Evolutionary conservation across 495 filamentous ascomycete species (phyloP), one percentile per base, ranked within the genome.

Genomic region (Tuber calosporum): DNA sequence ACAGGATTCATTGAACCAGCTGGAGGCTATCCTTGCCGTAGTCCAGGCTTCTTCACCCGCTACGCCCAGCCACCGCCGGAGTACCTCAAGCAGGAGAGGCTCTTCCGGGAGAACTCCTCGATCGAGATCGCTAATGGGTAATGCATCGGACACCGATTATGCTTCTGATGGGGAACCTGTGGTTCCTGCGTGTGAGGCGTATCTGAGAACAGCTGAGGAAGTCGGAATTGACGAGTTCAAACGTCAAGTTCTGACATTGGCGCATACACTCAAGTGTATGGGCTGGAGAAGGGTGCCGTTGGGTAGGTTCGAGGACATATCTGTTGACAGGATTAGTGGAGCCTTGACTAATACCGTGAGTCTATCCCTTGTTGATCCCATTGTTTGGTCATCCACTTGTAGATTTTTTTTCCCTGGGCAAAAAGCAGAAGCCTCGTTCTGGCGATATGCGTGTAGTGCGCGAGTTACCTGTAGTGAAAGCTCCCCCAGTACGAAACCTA

Each of bases 291-390:
- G 88, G 72, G 87, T 99, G 2, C 85, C 92, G 8, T 84, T 97
- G 78, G 92, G 96, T 11, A 79, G 82, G 62, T 88, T 88, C 73
- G 84, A 80, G 53, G 89, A 92, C 37, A 91, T 99, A 67, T 88
- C 88, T 22, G 91, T 98, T 38, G 87, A 91, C 82, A 89, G 93
- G 22, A 88, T 99, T 19, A 97, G 93, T 80, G 95, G 95, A 70
- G 95, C 95, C 22, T 83, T 98, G 80, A 99, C 95, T 4, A 99
- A 99, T 81, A 92, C 93, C 15, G 93, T 98, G 36, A 75, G 79
- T 81, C 69, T 66, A 53, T 72, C 34, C 34, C 67, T 69, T 30
- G 69, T 58, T 66, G 38, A 40, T 41, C 19, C 7, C 2, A 37
- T 48, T 68, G 1, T 42, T 30, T 62, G 53, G 13, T 17, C 19